Evolutionary conservation across 768 basidiomycete genomes (phyloP), one percentile per base, ranked within the genome.

Genomic region (Rubroboletus pulcherrimus): DNA sequence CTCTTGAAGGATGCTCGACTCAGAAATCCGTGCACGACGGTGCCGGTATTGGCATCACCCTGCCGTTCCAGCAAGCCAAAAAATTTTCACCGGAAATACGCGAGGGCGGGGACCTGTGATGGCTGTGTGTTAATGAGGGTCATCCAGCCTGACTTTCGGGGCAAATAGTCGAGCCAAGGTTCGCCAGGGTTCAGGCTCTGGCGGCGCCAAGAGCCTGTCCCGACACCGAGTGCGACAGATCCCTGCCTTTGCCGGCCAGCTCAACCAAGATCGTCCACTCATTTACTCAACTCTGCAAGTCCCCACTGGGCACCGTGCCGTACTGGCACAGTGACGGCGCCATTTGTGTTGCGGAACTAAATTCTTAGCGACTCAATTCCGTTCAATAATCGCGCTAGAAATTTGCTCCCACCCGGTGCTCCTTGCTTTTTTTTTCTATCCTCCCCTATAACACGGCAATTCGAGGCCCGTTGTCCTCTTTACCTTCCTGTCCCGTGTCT

Each of bases 31-130:
- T 49, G 33, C 41, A 54, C 56, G 49, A 54, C 51, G 33, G 57
- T 54, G 51, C 55, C 55, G 59, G 49, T 54, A 55, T 49, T 26
- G 26, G 26, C 34, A 11, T 10, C 38, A 55, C 57, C 56, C 62
- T 66, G 58, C 62, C 63, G 60, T 58, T 60, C 55, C 51, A 45
- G 57, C 57, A 55, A 47, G 42, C 55, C 62, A 60, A 64, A 71
- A 71, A 70, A 63, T 15, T 71, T 71, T 71, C 66, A 62, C 54
- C 70, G 72, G 70, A 60, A 65, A 73, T 71, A 73, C 65, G 70
- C 70, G 70, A 73, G 54, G 64, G 70, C 70, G 70, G 70, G 70
- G 70, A 71, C 70, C 70, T 71, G 61, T 57, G 66, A 71, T 62
- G 70, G 70, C 70, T 71, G 70, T 71, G 70, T 71, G 68, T 57